Evolutionary conservation across 305 asterid genomes (phyloP).

Genomic region (Striga hermonthica): DNA sequence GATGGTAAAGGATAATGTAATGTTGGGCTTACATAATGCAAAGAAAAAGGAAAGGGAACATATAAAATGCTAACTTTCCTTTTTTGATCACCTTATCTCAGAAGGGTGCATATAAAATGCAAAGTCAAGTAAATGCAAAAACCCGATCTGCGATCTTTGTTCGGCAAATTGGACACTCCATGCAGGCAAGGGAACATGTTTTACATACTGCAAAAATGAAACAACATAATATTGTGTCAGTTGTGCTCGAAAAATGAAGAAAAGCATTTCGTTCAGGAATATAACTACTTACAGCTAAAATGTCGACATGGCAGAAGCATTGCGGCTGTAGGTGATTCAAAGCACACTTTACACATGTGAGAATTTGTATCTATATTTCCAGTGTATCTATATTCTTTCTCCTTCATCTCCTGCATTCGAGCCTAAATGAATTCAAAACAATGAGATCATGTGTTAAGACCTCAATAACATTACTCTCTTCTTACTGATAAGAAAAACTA

Average conservation of each 20-base stretch:
- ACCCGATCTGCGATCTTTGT: slow-evolving; percentile 82
- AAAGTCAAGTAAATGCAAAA: slow-evolving; percentile 70
- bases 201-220: slow-evolving; percentile 75
- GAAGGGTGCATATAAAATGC: slow-evolving; percentile 29
- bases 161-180: slow-evolving; percentile 94
- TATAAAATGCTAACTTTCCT: no score
- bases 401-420: slow-evolving; percentile 94
- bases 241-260: slow-evolving; percentile 1
- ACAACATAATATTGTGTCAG: slow-evolving; percentile 19
- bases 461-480: not conserved
- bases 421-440: slow-evolving; percentile 49
- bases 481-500: slow-evolving; percentile 2
- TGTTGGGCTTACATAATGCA: not conserved
- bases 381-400: slow-evolving; percentile 64
- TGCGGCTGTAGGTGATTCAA: slow-evolving; percentile 83
- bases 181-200: slow-evolving; percentile 91
- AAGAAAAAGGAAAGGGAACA: slow-evolving; percentile 31
- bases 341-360: slow-evolving; percentile 90
- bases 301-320: slow-evolving; percentile 99
- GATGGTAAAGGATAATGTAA: no score
- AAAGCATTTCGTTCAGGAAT: not conserved
- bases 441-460: slow-evolving; percentile 17
- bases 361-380: slow-evolving; percentile 81
- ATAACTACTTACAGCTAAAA: slow-evolving; percentile 72
- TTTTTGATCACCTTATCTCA: slow-evolving; percentile 36